Percentiles rank a stretch among this genome's conserved stretches.
phyloP scores from a whole-genome alignment of 257 asterid species.

The Mitragyna speciosa region DNA sequence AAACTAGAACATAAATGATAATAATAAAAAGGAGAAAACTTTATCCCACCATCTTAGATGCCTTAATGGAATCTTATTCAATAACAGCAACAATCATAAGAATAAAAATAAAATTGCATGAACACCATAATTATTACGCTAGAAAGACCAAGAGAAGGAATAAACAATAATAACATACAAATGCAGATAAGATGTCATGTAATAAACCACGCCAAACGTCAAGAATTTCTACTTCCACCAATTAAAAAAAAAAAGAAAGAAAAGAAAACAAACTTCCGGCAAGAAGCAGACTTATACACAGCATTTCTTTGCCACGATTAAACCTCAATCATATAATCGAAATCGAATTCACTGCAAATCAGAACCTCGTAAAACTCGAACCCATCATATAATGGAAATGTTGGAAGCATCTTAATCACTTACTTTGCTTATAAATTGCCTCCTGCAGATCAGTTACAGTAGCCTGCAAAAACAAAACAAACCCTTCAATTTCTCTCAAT shows the following conservation, averaged over 20 bases:
- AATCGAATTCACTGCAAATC: not conserved
- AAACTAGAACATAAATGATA: no score
- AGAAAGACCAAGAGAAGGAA: not conserved
- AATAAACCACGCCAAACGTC: not conserved
- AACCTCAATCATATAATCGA: not conserved
- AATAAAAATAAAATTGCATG: not conserved
- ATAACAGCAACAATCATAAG: not conserved
- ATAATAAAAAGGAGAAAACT: no score
- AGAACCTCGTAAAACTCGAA: not conserved
- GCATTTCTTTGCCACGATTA: not conserved
- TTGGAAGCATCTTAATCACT: conserved; percentile 27
- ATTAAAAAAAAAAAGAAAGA: no score
- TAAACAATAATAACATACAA: no score
- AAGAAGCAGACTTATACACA: not conserved
- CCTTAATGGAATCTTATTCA: not conserved
- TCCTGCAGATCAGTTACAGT: conserved; percentile 96
- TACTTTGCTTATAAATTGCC: conserved; percentile 75
- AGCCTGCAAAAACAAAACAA: conserved; percentile 52
- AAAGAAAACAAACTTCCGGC: not conserved
- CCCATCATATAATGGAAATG: not conserved
- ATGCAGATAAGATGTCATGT: no score
- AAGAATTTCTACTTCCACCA: not conserved
- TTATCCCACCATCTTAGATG: not conserved
- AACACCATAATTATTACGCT: not conserved
- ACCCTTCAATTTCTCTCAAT: not conserved